Base-by-base conservation (phyloP, 73 alveolate genomes). In the Vitrella brassicaformis region DNA sequence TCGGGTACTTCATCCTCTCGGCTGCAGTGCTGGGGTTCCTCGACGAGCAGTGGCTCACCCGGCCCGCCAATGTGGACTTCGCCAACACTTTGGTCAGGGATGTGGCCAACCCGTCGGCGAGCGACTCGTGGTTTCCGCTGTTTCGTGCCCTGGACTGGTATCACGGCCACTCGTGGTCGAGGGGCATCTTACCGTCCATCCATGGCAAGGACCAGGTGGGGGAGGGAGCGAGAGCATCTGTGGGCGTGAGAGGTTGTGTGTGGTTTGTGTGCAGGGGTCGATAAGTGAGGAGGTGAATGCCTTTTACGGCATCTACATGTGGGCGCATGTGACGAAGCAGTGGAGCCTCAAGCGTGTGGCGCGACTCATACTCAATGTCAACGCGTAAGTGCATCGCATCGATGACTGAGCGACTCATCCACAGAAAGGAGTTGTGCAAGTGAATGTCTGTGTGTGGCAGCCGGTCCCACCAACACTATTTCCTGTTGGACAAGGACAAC, bases 91-190 rank as follows among this genome's bases (percentile, higher is more conserved):
- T 73, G 80, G 26, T 74, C 47, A 72, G 81, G 30, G 81, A 74
- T 46, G 66, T 73, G 10, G 47, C 81, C 73, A 74, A 74, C 46
- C 81, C 81, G 66, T 65, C 73, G 31, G 27, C 27, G 66, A 64
- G 28, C 39, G 70, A 72, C 70, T 0, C 70, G 30, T 19, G 29
- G 68, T 74, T 74, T 47, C 81, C 81, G 27, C 30, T 19, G 68
- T 74, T 74, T 28, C 81, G 81, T 30, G 30, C 81, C 67, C 66
- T 74, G 47, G 81, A 74, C 47, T 74, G 81, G 81, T 74, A 65
- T 46, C 73, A 74, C 71, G 28, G 71, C 32, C 81, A 74, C 81
- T 30, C 67, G 31, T 74, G 81, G 81, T 65, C 73, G 30, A 72
- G 81, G 10, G 81, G 81, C 0, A 73, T 74, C 29, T 45, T 74